Evolutionary conservation across 75 land plant species (phyloP).

Genomic region (Pinus albicaulis): DNA sequence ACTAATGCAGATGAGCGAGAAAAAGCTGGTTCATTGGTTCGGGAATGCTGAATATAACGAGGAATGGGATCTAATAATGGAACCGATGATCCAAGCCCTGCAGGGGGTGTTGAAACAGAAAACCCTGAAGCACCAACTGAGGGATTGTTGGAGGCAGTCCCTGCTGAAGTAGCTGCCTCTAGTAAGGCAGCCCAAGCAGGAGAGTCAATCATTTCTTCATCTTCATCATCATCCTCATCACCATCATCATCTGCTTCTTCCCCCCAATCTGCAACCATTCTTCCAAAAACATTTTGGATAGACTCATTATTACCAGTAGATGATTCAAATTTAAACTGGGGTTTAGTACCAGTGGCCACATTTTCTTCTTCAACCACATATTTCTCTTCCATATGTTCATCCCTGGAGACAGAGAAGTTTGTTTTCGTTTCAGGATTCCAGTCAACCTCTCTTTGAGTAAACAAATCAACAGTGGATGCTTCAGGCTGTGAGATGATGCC

Average conservation of each 20-base stretch:
- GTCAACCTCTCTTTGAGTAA: neutral
- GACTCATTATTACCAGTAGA: neutral
- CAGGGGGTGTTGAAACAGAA: constrained; percentile 58
- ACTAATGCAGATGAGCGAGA: constrained; percentile 21
- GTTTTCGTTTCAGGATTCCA: neutral
- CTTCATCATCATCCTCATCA: constrained; percentile 18
- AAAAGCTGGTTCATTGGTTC: constrained; percentile 22
- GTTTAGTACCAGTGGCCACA: neutral
- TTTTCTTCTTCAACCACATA: constrained; percentile 4
- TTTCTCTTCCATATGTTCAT: neutral
- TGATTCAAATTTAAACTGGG: constrained; percentile 8
- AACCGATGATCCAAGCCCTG: constrained; percentile 64
- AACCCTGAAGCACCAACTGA: constrained; percentile 45
- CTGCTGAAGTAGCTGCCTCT: constrained; percentile 56
- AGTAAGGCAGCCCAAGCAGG: constrained; percentile 67
- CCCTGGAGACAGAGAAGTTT: neutral
- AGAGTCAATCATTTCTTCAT: constrained; percentile 49
- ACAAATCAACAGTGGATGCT: neutral
- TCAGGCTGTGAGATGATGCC: constrained; percentile 4
- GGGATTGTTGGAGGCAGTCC: constrained; percentile 30
- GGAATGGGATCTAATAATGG: constrained; percentile 48
- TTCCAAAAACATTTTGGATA: neutral
- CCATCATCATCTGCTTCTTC: constrained; percentile 11
- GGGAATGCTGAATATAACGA: constrained; percentile 29
- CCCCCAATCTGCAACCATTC: constrained; percentile 13